These are phyloP conservation scores for Quercus lobata DNA, from an alignment of 331 rosid genomes.

Conservation along the genomic window DNA sequence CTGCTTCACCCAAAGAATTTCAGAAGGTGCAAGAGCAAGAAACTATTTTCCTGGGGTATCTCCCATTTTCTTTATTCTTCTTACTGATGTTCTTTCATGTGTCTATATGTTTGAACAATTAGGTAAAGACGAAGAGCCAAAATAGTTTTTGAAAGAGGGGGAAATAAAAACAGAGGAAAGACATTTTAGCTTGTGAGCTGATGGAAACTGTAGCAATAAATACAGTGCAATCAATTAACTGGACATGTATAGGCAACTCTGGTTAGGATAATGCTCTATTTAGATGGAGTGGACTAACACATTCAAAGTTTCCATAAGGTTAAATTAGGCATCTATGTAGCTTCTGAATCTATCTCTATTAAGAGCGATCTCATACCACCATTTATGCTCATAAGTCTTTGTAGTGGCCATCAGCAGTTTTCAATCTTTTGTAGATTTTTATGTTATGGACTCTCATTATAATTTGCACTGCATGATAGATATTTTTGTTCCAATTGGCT, in stretches of 20 bases:
- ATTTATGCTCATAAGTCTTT: neutral
- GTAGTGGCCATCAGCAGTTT: neutral
- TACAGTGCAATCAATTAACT: neutral
- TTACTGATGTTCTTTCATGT: neutral
- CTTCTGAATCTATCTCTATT: neutral
- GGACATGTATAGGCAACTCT: neutral
- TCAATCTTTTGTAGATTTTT: neutral
- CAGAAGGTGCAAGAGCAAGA: neutral
- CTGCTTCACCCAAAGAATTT: neutral
- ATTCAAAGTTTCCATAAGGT: neutral
- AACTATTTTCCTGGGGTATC: neutral
- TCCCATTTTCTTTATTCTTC: neutral
- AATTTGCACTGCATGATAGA: neutral
- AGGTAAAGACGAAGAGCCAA: neutral
- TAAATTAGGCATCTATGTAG: neutral
- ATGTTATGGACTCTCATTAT: neutral
- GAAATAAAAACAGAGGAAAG: neutral
- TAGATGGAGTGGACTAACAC: neutral
- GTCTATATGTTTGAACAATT: neutral
- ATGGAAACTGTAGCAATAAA: neutral
- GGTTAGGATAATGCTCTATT: neutral
- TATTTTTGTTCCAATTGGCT: neutral
- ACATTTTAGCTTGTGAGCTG: neutral
- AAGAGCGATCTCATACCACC: neutral
- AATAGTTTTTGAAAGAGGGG: neutral